A percentile compares a stretch with the other conserved stretches of the same genome.
Conservation (phyloP, 345 rosid species). For the Isatis tinctoria region DNA sequence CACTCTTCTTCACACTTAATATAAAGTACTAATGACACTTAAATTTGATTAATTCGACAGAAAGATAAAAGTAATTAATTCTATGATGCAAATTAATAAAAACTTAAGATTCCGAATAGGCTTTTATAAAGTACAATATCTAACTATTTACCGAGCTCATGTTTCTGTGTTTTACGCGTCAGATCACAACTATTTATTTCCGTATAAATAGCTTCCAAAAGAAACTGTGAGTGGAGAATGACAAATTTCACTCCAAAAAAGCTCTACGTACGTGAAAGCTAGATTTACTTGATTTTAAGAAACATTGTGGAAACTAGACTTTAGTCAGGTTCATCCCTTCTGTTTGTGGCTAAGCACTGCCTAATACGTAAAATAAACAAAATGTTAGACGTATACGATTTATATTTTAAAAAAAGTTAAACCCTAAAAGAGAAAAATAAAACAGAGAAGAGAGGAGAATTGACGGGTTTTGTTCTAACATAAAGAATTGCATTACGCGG, state of each 20-base stretch:
- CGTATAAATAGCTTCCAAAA: not conserved
- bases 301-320: constrained; percentile 9
- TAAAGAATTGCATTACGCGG: not conserved
- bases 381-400: not conserved
- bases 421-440: not conserved
- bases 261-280: constrained; percentile 10
- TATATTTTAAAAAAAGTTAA: not conserved
- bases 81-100: not conserved
- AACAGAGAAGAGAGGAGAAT: not conserved
- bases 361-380: not conserved
- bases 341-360: constrained; percentile 16
- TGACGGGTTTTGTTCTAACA: too few species aligned
- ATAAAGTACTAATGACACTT: not conserved
- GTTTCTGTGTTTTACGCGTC: constrained; percentile 27
- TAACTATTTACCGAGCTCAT: constrained; percentile 17
- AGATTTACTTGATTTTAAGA: not conserved
- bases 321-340: constrained; percentile 25
- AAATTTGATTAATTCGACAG: not conserved
- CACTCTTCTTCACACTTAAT: not conserved
- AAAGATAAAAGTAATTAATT: not conserved
- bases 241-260: constrained; percentile 8
- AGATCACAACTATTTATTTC: not conserved
- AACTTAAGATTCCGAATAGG: constrained; percentile 11
- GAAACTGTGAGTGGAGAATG: constrained; percentile 18
- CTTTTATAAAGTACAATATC: constrained; percentile 18